Percentiles rank a stretch among this genome's conserved stretches.
Conservation (phyloP, 129 eudicot species). For the Tanacetum coccineum region DNA sequence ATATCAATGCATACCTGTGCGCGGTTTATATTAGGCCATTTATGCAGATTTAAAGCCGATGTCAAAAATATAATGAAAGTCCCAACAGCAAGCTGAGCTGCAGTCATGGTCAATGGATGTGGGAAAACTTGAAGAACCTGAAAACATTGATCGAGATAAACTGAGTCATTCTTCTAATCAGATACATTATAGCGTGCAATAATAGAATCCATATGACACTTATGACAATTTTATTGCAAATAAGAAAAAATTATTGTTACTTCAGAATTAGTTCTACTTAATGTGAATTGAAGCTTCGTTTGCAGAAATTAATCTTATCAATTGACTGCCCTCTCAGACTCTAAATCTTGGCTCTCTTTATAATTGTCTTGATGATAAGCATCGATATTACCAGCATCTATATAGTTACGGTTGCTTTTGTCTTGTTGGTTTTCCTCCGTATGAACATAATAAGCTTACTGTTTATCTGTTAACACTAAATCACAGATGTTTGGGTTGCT, state of each 20-base stretch:
- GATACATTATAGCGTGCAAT: background rate
- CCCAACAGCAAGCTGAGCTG: slow-evolving; percentile 79
- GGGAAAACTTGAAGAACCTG: slow-evolving; percentile 83
- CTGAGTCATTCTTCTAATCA: slow-evolving; percentile 15
- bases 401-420: no score
- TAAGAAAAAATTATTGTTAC: no score
- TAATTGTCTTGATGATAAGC: background rate
- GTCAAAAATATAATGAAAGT: slow-evolving; percentile 52
- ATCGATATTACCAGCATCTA: no score
- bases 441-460: no score
- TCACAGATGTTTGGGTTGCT: background rate
- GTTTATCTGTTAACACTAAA: background rate
- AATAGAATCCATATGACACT: background rate
- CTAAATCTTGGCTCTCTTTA: background rate
- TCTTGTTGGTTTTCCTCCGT: no score
- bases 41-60: slow-evolving; percentile 81
- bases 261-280: no score
- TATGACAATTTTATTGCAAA: no score
- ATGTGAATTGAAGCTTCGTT: no score
- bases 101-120: slow-evolving; percentile 71
- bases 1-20: slow-evolving; percentile 53
- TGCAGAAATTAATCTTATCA: no score
- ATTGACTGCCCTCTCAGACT: no score
- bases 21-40: slow-evolving; percentile 77
- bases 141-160: slow-evolving; percentile 25